Conservation (phyloP, 257 asterid species). For the Penstemon davidsonii region DNA sequence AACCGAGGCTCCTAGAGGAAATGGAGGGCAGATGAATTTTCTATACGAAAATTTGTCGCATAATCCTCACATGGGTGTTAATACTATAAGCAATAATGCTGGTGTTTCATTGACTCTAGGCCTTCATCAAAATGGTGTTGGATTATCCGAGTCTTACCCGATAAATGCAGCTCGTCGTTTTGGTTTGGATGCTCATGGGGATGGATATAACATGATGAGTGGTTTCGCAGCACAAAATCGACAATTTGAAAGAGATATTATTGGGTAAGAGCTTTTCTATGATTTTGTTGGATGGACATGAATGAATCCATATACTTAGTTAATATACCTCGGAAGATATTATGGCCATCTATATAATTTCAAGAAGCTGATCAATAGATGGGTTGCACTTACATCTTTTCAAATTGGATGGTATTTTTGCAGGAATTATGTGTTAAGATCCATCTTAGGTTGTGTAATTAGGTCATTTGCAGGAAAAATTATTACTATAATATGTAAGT, state of each 20-base stretch:
- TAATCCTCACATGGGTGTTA: constrained; percentile 36
- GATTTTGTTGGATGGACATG: constrained; percentile 64
- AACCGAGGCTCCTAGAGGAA: constrained; percentile 30
- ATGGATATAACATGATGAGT: constrained; percentile 44
- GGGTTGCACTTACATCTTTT: background rate
- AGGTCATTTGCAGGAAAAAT: too few relatives aligned
- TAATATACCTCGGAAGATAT: background rate
- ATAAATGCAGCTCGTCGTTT: constrained; percentile 81
- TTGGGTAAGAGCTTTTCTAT: constrained; percentile 65
- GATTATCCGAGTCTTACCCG: constrained; percentile 62
- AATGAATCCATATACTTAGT: background rate
- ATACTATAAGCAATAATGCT: constrained; percentile 37
- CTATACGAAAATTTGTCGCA: constrained; percentile 45
- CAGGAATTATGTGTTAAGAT: too few relatives aligned
- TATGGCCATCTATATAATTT: constrained; percentile 5
- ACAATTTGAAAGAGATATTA: constrained; percentile 58
- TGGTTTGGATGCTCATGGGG: constrained; percentile 63
- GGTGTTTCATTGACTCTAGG: constrained; percentile 82
- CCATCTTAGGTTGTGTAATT: too few relatives aligned
- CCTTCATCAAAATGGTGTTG: constrained; percentile 76
- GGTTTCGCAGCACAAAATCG: constrained; percentile 56
- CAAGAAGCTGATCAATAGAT: constrained; percentile 15
- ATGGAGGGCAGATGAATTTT: constrained; percentile 37
- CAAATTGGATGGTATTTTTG: too few relatives aligned
- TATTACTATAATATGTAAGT: too few relatives aligned